Base-by-base conservation (phyloP, 2,329 filamentous ascomycete genomes). In the Xylaria polymorpha region DNA sequence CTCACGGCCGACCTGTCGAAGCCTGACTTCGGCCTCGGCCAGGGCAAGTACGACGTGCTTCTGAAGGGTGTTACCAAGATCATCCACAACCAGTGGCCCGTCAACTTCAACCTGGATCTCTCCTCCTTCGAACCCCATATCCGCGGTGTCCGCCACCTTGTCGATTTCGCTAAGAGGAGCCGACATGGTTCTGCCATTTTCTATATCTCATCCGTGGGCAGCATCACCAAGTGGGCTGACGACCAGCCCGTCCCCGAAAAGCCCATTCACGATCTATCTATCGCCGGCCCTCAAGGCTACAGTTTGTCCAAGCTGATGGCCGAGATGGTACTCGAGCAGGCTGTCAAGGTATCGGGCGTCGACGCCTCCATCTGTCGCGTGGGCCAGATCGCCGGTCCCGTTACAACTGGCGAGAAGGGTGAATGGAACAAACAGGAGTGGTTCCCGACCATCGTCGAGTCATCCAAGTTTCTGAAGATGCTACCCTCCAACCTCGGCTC, bases 381-480 rank as follows among this genome's bases (percentile, higher is more conserved):
- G 0, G 84, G 83, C 0, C 85, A 86, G 73, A 81, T 86, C 56
- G 81, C 79, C 0, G 83, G 83, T 0, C 81, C 84, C 0, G 74
- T 74, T 37, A 69, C 66, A 4, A 71, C 75, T 10, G 75, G 74
- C 39, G 75, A 79, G 12, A 72, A 77, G 60, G 87, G 86, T 0
- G 70, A 76, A 37, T 90, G 88, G 88, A 88, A 86, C 67, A 79
- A 75, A 20, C 81, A 85, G 14, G 88, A 90, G 68, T 89, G 86
- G 84, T 76, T 90, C 7, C 88, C 88, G 0, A 81, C 78, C 35
- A 76, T 85, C n/a, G 73, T 85, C 14, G 79, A 81, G 0, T 86
- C 84, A 25, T 87, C 85, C 0, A 78, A 83, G 20, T 79, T 83
- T 50, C 75, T 89, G 0, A 83, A 84, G 0, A 73, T 81, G 22